Evolutionary conservation across 192 early-diverging fungal genomes (phyloP), one percentile per base, ranked within the genome.

Genomic region (Chytriomyces sp.): DNA sequence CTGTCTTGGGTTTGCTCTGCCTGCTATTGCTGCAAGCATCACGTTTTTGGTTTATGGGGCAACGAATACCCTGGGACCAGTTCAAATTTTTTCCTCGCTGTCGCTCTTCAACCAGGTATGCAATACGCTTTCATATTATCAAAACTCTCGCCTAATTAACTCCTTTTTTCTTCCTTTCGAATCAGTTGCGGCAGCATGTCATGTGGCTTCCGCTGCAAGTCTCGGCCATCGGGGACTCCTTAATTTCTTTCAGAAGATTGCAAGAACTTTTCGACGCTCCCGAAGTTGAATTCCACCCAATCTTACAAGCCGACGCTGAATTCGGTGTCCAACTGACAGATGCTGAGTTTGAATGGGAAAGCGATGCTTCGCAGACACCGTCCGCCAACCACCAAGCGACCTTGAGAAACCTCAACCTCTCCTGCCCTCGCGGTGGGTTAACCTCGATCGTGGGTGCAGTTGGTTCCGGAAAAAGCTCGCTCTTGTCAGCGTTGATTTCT

Each of bases 391-490:
- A 18, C 4, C 50, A 57, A 57, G n/a, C 72, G 11, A 68, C 64
- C 8, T 67, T 86, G 0, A 68, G 67, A 10, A 72, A 89, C 75
- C 78, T 92, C 49, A 81, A 83, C 72, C n/a, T 91, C 24, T 70
- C 61, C 60, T 65, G 86, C 79, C 65, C 79, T 70, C 71, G 77
- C 45, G 84, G 91, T 49, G 66, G 87, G 20, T 82, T 98, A 7
- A 91, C 93, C 0, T 92, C 90, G 0, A 82, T 98, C 43, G 91
- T 94, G 6, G 96, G 96, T 8, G 82, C 88, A 0, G 94, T 95
- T 6, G 96, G 93, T 3, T 82, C 88, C 3, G 94, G 94, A 44
- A 98, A 98, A 74, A 91, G 91, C 0, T 92, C 94, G 5, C 82
- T 98, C 28, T 81, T 98, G 0, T 84, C 87, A 65, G 89, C 93